A percentile compares a stretch with the other conserved stretches of the same genome.
Conservation (phyloP, 345 rosid genomes). For the Gossypium raimondii region DNA sequence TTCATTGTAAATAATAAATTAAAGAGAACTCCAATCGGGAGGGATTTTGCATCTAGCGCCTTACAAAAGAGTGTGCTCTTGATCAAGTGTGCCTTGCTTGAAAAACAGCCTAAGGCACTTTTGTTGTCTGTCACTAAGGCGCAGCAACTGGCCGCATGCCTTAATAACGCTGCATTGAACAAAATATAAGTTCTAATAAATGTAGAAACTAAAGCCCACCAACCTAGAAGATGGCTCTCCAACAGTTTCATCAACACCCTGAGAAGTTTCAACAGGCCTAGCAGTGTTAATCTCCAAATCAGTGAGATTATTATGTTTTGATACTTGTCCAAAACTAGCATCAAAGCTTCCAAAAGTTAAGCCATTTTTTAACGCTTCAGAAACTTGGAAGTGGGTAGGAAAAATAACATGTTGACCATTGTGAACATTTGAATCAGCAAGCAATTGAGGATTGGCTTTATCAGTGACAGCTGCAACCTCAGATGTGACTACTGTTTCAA, state of each 20-base stretch:
- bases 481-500: constrained; percentile 29
- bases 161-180: neutral
- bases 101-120: neutral
- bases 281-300: constrained; percentile 33
- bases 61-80: neutral
- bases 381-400: constrained; percentile 69
- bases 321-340: constrained; percentile 33
- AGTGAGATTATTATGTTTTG: constrained; percentile 26
- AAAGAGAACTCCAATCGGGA: neutral
- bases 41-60: neutral
- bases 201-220: constrained; percentile 25
- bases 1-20: neutral
- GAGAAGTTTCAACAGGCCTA: constrained; percentile 33
- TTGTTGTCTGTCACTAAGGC: neutral
- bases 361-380: constrained; percentile 63
- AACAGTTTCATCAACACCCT: constrained; percentile 34
- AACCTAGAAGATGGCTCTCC: constrained; percentile 57
- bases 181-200: neutral
- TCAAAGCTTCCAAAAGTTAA: constrained; percentile 87
- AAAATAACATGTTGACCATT: constrained; percentile 67
- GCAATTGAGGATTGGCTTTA: constrained; percentile 32
- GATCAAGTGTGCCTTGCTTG: neutral
- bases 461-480: constrained; percentile 28
- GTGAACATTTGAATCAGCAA: constrained; percentile 30
- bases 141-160: too few relatives aligned